Evolutionary conservation across 2,329 filamentous ascomycete genomes (phyloP), one percentile per base, ranked within the genome.

Genomic region (Aspergillus glaucus): DNA sequence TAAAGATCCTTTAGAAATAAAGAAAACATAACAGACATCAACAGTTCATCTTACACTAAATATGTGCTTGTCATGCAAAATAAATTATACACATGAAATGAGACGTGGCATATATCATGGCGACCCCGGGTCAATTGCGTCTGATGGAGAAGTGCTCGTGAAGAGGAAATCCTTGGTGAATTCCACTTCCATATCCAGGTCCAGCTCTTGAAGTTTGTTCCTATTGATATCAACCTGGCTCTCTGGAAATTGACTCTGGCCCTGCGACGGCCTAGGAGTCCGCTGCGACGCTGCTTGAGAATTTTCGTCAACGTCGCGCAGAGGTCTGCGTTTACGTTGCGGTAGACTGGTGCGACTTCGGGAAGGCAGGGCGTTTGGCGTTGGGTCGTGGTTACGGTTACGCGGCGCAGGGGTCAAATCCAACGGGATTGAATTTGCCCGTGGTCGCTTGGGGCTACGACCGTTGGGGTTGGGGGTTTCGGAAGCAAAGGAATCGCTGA

Each of bases 121-220:
- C 15, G 37, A 40, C 7, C 7, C 37, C 1, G 46, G 50, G 34
- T 59, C 53, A 28, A 59, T 58, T 3, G 55, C 49, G 6, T 57
- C 56, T 4, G 63, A 62, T 17, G 63, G 50, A 10, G 59, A 56
- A 4, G 66, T 66, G 32, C 63, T 67, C 10, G 60, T 64, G 36
- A 68, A 67, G 14, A 69, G 39, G 37, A 65, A 66, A 19, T 68
- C 64, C 32, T 62, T 67, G 0, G 63, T 63, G 45, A 66, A 67
- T 42, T 69, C 67, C 45, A 67, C 41, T 34, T 65, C 61, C 59
- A 64, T 59, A 43, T 64, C 63, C 46, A 67, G 46, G 44, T 67
- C 60, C n/a, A 68, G 36, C 30, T 55, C 51, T 15, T 62, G 59
- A 15, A 67, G 45, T 17, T 52, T 54, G 28, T 62, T 58, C 9